Base-by-base conservation (phyloP, 23 red algal genomes). In the Gracilaria vermiculophylla region DNA sequence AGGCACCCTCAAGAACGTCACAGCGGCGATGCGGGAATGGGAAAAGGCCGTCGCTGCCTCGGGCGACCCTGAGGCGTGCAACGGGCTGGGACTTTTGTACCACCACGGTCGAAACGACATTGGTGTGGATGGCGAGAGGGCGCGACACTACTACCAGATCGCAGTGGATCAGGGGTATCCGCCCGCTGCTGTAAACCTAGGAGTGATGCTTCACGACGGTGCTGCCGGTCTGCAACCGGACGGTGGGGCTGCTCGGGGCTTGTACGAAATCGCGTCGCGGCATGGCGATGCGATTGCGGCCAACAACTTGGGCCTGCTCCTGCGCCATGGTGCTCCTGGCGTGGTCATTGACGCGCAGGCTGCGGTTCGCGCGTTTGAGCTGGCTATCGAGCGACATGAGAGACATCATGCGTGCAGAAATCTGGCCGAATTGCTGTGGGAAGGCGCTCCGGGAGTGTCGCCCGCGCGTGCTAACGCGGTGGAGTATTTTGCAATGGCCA, bases 351-450 rank as follows among this genome's bases (percentile, higher is more conserved):
- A 88, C 72, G 66, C 84, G 1, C 39, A 13, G 15, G 52, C 66
- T n/a, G 84, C 84, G 21, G 69, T 76, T n/a, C 37, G 25, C 8
- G 48, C 48, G 5, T 88, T 43, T 25, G 69, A 88, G 28, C 49
- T 58, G 50, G 84, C 84, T n/a, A 88, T 88, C 27, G 84, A 42
- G 28, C 25, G 67, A 37, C 50, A 58, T 1, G 84, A 88, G 58
- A 33, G 84, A 15, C 84, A 88, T 49, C 84, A 88, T 44, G 84
- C 84, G 72, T 88, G 84, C 39, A 43, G 84, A n/a, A 88, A 88
- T 64, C 48, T 88, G 36, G 84, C 49, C 43, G 84, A 88, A 44
- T 40, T 88, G 33, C 32, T 88, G 66, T 88, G 84, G 84, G 50
- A 88, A 40, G 84, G 84, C 45, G 84, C 69, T 25, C 20, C 40